Evolutionary conservation across 108 stramenopile species (phyloP).

Genomic region (Cyclotella kingstonii): DNA sequence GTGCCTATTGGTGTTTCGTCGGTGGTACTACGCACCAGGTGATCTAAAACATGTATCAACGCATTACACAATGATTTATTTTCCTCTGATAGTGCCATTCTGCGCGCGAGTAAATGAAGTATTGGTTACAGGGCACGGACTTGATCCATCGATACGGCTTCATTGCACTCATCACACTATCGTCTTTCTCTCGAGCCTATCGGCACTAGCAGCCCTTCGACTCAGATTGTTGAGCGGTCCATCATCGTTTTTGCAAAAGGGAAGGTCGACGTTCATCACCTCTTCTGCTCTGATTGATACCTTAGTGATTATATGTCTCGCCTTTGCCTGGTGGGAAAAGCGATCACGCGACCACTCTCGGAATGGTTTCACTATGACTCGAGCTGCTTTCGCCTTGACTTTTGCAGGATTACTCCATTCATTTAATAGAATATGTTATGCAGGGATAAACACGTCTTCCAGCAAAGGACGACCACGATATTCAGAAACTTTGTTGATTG

Average conservation of each 20-base stretch:
- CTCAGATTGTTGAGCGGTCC: constrained; percentile 8
- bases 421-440: background rate
- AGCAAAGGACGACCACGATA: background rate
- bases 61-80: background rate
- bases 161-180: constrained; percentile 64
- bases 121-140: constrained; percentile 70
- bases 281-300: constrained; percentile 43
- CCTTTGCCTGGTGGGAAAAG: constrained; percentile 73
- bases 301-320: constrained; percentile 40
- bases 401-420: constrained; percentile 41
- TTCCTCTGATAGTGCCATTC: constrained; percentile 49
- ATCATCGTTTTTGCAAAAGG: background rate
- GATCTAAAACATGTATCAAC: background rate
- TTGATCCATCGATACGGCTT: constrained; percentile 75
- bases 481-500: background rate
- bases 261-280: background rate
- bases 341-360: constrained; percentile 46
- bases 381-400: constrained; percentile 41
- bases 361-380: constrained; percentile 57
- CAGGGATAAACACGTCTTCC: background rate
- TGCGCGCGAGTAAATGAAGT: constrained; percentile 56
- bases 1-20: constrained; percentile 42
- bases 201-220: constrained; percentile 44
- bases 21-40: constrained; percentile 26
- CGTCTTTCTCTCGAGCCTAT: constrained; percentile 57